Evolutionary conservation across 2,329 filamentous ascomycete genomes (phyloP).

Genomic region (Cytospora schulzeri): DNA sequence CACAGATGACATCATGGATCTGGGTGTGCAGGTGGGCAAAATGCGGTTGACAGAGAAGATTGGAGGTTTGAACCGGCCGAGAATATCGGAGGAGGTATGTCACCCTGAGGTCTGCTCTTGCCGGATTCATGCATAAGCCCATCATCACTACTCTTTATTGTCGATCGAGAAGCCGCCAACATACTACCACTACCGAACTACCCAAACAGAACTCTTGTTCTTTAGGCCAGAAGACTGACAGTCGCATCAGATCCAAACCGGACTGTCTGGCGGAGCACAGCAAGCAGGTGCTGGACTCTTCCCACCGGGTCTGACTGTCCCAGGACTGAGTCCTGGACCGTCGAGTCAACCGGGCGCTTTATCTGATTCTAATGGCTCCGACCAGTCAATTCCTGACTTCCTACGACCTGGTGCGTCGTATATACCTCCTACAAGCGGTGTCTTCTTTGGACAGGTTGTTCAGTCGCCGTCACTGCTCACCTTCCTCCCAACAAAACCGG

Average conservation of each 20-base stretch:
- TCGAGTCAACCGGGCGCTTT: conserved; percentile 18
- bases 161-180: not conserved
- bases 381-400: conserved; percentile 50
- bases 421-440: conserved; percentile 67
- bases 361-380: conserved; percentile 32
- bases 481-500: conserved; percentile 59
- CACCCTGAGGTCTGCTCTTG: not conserved
- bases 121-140: not conserved
- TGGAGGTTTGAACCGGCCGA: conserved; percentile 71
- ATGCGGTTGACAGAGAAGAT: conserved; percentile 75
- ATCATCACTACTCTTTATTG: not conserved
- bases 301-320: conserved; percentile 29
- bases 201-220: not conserved
- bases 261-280: conserved; percentile 34
- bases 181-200: not conserved
- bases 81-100: conserved; percentile 69
- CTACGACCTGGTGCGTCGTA: conserved; percentile 67
- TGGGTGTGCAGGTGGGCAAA: conserved; percentile 71
- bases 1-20: conserved; percentile 66
- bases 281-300: conserved; percentile 7
- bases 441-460: conserved; percentile 62
- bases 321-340: conserved; percentile 22
- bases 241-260: conserved; percentile 39
- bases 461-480: conserved; percentile 55
- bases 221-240: not conserved